Conservation (phyloP, 2,329 filamentous ascomycete genomes). For the Bimuria novae-zelandiae region DNA sequence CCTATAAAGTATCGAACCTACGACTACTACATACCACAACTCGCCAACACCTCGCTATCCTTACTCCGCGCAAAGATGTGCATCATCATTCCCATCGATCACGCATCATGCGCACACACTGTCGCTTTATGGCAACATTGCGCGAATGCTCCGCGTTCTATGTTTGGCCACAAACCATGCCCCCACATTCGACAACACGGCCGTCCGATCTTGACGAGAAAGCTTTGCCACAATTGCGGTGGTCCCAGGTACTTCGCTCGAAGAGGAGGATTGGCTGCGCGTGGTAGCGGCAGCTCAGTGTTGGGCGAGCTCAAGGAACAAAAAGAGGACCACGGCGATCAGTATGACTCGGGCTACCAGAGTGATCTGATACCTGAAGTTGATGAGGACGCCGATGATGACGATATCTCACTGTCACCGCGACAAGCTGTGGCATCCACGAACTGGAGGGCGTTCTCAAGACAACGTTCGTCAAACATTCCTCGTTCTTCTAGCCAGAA, state of each 20-base stretch:
- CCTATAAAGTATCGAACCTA: not conserved
- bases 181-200: conserved; percentile 23
- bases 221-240: conserved; percentile 24
- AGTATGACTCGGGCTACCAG: conserved; percentile 25
- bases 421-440: conserved; percentile 13
- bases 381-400: conserved; percentile 19
- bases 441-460: conserved; percentile 8
- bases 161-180: conserved; percentile 19
- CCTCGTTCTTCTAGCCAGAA: conserved; percentile 20
- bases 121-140: conserved; percentile 31
- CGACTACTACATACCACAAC: not conserved
- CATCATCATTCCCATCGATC: conserved; percentile 28
- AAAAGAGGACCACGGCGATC: conserved; percentile 14
- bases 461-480: conserved; percentile 12
- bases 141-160: conserved; percentile 18
- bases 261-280: conserved; percentile 35
- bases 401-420: conserved; percentile 22
- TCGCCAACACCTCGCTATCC: not conserved
- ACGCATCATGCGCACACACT: conserved; percentile 27
- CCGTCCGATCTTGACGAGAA: conserved; percentile 22
- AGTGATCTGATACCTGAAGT: conserved; percentile 24
- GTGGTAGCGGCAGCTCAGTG: conserved; percentile 19
- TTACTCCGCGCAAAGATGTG: conserved; percentile 21
- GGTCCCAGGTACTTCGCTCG: conserved; percentile 28
- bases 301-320: conserved; percentile 10